A percentile compares a stretch with the other conserved stretches of the same genome.
Evolutionary conservation across 2,329 filamentous ascomycete species (phyloP).

Genomic region (Shiraia sp.): DNA sequence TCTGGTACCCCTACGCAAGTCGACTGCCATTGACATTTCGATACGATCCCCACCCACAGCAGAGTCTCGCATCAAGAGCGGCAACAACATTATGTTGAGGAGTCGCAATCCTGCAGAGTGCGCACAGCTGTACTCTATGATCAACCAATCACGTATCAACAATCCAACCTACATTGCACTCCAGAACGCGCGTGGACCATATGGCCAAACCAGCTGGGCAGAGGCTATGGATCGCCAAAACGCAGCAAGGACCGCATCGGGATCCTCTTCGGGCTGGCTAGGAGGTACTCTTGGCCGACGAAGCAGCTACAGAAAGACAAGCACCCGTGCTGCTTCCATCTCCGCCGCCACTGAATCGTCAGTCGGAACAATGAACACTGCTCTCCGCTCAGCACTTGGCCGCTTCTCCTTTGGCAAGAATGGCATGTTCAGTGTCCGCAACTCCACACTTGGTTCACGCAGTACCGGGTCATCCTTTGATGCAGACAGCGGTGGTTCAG

Average conservation of each 20-base stretch:
- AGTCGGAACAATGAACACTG: conserved; percentile 74
- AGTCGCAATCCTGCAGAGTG: conserved; percentile 77
- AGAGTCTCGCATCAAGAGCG: conserved; percentile 69
- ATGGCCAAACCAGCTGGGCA: conserved; percentile 52
- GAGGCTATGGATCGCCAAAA: conserved; percentile 58
- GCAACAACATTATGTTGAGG: conserved; percentile 87
- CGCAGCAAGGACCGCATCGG: conserved; percentile 44
- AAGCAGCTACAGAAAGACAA: conserved; percentile 58
- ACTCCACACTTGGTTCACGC: conserved; percentile 70
- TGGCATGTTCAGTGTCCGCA: conserved; percentile 79
- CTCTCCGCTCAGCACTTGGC: conserved; percentile 72
- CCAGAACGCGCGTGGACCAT: conserved; percentile 70
- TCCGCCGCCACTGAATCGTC: conserved; percentile 74
- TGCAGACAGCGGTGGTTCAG: conserved; percentile 38
- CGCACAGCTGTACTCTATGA: conserved; percentile 78
- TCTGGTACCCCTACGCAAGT: conserved; percentile 84
- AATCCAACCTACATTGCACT: conserved; percentile 86
- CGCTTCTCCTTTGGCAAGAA: conserved; percentile 70
- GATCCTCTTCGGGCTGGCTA: conserved; percentile 53
- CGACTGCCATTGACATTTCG: conserved; percentile 90
- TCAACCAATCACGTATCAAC: conserved; percentile 87
- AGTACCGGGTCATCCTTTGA: conserved; percentile 57
- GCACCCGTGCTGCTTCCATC: conserved; percentile 58
- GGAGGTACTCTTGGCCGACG: conserved; percentile 55
- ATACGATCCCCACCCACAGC: conserved; percentile 82